Percentiles rank a stretch among this genome's conserved stretches.
Conservation (phyloP, 2,329 filamentous ascomycete species). For the Colletotrichum somersetense region DNA sequence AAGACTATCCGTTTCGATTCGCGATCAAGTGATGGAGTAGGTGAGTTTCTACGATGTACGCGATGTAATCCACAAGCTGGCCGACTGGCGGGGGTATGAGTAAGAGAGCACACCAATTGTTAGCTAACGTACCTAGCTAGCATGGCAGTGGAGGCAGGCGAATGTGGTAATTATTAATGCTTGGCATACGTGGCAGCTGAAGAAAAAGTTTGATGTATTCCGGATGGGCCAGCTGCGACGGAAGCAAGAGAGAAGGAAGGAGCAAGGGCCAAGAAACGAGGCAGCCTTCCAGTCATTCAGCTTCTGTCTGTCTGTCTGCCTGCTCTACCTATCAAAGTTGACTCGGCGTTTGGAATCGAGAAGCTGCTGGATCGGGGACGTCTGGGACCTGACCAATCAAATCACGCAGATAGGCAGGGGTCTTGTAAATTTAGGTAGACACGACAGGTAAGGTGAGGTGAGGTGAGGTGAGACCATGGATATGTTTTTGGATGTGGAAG, state of each 20-base stretch:
- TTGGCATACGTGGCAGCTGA: background rate
- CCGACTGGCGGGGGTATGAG: background rate
- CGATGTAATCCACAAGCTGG: background rate
- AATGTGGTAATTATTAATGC: background rate
- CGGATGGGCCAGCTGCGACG: background rate
- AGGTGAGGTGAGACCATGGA: too few relatives aligned
- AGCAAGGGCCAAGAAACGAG: background rate
- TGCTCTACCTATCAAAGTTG: constrained; percentile 5
- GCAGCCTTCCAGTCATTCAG: background rate
- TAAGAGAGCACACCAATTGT: background rate
- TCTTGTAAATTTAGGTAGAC: too few relatives aligned
- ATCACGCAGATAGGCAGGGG: background rate
- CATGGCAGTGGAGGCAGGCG: background rate
- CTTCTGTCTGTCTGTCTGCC: background rate
- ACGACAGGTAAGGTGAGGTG: too few relatives aligned
- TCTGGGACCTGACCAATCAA: constrained; percentile 17
- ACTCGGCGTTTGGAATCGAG: constrained; percentile 12
- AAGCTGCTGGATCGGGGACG: constrained; percentile 4
- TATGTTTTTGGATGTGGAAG: background rate
- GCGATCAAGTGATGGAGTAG: background rate
- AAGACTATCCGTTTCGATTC: background rate
- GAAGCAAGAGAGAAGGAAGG: background rate
- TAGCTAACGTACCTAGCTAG: too few relatives aligned
- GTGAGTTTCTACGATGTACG: background rate
- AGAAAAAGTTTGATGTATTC: background rate